Percentiles rank a stretch among this genome's conserved stretches.
Evolutionary conservation across 345 rosid species (phyloP).

Genomic region (Isatis tinctoria): DNA sequence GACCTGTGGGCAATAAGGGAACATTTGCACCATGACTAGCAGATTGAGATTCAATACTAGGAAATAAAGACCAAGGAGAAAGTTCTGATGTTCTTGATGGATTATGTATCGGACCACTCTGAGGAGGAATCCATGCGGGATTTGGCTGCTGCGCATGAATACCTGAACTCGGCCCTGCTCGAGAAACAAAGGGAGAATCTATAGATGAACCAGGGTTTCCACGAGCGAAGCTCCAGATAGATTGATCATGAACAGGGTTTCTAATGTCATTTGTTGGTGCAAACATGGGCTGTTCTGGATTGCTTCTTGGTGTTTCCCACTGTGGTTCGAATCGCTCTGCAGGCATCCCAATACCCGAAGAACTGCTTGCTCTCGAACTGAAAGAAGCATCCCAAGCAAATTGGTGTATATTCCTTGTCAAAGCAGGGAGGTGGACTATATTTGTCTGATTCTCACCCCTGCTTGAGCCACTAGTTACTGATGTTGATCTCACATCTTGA

Average conservation of each 20-base stretch:
- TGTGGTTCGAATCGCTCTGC: conserved; percentile 40
- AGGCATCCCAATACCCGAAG: conserved; percentile 41
- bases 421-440: conserved; percentile 40
- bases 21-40: conserved; percentile 51
- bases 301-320: conserved; percentile 50
- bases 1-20: conserved; percentile 48
- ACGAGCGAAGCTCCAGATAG: conserved; percentile 57
- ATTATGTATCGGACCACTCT: conserved; percentile 35
- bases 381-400: conserved; percentile 55
- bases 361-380: conserved; percentile 42
- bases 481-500: conserved; percentile 43
- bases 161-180: conserved; percentile 47
- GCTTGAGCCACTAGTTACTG: conserved; percentile 35
- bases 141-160: conserved; percentile 38
- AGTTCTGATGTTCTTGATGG: conserved; percentile 50
- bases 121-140: conserved; percentile 54
- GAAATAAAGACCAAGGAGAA: conserved; percentile 73
- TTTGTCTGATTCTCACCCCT: conserved; percentile 44
- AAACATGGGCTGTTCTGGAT: conserved; percentile 52
- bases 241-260: conserved; percentile 55
- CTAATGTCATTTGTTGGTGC: conserved; percentile 46
- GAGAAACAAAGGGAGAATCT: conserved; percentile 42
- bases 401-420: conserved; percentile 46
- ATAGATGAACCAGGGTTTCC: conserved; percentile 41
- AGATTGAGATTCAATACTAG: conserved; percentile 49